A percentile compares a stretch with the other conserved stretches of the same genome.
phyloP scores from a whole-genome alignment of 192 early-diverging fungal species.

The Rhizophagus clarus region DNA sequence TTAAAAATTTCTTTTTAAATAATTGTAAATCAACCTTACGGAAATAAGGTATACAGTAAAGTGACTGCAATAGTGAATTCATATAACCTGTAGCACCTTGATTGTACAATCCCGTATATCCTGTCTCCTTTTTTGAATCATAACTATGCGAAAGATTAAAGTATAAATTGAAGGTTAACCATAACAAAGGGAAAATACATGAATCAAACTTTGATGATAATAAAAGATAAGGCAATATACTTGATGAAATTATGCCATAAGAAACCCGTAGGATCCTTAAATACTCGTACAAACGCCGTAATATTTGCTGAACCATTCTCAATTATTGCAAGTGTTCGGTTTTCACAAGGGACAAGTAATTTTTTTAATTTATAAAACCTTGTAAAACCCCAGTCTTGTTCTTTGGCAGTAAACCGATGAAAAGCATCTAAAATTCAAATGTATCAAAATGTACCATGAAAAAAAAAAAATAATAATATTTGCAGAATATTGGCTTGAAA shows the following conservation, averaged over 20 bases:
- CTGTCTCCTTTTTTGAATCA: conserved; percentile 89
- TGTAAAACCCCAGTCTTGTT: conserved; percentile 96
- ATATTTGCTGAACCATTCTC: conserved; percentile 69
- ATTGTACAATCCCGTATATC: conserved; percentile 92
- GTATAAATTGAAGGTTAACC: conserved; percentile 23
- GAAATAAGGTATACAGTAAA: conserved; percentile 94
- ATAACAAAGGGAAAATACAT: conserved; percentile 18
- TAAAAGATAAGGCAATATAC: conserved; percentile 45
- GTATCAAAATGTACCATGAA: neutral
- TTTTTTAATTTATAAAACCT: conserved; percentile 62
- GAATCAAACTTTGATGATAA: conserved; percentile 3
- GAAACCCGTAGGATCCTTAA: conserved; percentile 87
- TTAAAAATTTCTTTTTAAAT: neutral
- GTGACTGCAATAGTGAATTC: conserved; percentile 96
- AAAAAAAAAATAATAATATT: neutral
- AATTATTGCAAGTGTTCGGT: conserved; percentile 58
- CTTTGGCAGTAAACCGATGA: conserved; percentile 82
- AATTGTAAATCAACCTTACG: conserved; percentile 53
- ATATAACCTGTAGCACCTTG: conserved; percentile 99
- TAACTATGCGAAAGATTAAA: conserved; percentile 54
- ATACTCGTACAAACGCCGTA: conserved; percentile 71
- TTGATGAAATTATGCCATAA: conserved; percentile 94
- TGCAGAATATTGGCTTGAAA: neutral
- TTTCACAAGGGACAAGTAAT: conserved; percentile 44
- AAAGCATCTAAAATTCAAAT: conserved; percentile 50